A percentile compares a stretch with the other conserved stretches of the same genome.
Conservation (phyloP, 1,139 yeast species). For the Magnusiomyces suaveolens region DNA sequence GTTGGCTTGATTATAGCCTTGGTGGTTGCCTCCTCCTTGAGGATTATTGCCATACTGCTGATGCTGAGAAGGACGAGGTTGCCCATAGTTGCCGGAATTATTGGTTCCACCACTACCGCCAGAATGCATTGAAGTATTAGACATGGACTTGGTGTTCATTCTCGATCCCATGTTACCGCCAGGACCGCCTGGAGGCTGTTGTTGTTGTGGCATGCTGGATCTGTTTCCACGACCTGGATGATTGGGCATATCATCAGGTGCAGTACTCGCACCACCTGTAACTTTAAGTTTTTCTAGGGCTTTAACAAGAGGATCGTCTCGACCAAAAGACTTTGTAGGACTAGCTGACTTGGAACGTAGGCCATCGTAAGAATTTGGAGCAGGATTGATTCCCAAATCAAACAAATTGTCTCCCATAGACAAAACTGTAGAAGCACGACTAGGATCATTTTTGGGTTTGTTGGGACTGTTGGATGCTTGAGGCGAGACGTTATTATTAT, state of each 20-base stretch:
- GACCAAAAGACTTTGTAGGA: conserved; percentile 21
- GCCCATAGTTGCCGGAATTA: not conserved
- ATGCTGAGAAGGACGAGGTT: not conserved
- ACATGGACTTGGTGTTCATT: not conserved
- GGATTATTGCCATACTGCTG: not conserved
- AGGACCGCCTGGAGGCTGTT: not conserved
- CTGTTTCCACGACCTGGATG: not conserved
- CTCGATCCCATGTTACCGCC: not conserved
- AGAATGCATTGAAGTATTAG: not conserved
- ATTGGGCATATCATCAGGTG: not conserved
- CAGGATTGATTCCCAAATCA: conserved; percentile 26
- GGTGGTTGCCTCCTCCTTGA: conserved; percentile 6
- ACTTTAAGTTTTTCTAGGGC: conserved; percentile 56
- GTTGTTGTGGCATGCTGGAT: not conserved
- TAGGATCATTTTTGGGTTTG: not conserved
- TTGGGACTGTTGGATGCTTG: no score
- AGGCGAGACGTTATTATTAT: no score
- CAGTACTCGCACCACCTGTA: conserved; percentile 11
- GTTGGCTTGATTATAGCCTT: not conserved
- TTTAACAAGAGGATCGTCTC: conserved; percentile 44
- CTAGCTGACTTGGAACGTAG: conserved; percentile 19
- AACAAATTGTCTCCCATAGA: conserved; percentile 27
- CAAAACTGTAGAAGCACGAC: conserved; percentile 7
- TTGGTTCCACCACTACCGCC: no score
- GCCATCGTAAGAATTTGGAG: conserved; percentile 6